Base-by-base conservation (phyloP, 1,139 yeast species). In the Candida smagusa region DNA sequence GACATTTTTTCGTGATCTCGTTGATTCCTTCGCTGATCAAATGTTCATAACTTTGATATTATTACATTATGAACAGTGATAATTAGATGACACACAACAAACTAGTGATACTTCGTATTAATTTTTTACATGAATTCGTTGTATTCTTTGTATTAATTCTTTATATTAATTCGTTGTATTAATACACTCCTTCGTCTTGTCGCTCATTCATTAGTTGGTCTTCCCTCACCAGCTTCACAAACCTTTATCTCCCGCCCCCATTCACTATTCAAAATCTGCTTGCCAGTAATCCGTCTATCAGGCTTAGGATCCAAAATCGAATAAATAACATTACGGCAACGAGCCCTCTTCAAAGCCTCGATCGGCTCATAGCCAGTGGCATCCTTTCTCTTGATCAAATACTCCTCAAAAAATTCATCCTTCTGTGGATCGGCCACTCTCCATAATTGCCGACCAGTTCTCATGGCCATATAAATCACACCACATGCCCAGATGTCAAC, bases 401-500 rank as follows among this genome's bases (percentile, higher is more conserved):
- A 92, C 49, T 76, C 81, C 33, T 71, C 65, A 59, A 81, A 90
- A 56, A 85, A 87, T 49, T 83, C 94, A 58, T 92, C 97, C 38
- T 81, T 87, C 33, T 70, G 74, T 2, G 74, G 63, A 45, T 78
- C 79, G 2, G 97, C 97, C 41, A 81, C 68, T 50, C 84, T 82
- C 98, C 98, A 92, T 41, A 92, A 64, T 53, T 90, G 96, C 40
- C 96, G 74, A 1, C 97, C 98, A 0, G 96, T 87, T 54, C 97
- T 74, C 97, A 92, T 90, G 7, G 96, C 97, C 97, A 92, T 89
- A 61, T 90, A 92, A 33, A 92, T 87, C 13, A 92, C 94, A 36
- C 97, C 98, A 60, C 95, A 84, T 0, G 97, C 85, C 98, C 98
- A 92, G 33, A 92, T 80, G 60, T 92, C 97, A 8, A 89, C 94